These are phyloP conservation scores for Picea mariana DNA, from an alignment of 83 land plant species.

Conservation along the genomic window DNA sequence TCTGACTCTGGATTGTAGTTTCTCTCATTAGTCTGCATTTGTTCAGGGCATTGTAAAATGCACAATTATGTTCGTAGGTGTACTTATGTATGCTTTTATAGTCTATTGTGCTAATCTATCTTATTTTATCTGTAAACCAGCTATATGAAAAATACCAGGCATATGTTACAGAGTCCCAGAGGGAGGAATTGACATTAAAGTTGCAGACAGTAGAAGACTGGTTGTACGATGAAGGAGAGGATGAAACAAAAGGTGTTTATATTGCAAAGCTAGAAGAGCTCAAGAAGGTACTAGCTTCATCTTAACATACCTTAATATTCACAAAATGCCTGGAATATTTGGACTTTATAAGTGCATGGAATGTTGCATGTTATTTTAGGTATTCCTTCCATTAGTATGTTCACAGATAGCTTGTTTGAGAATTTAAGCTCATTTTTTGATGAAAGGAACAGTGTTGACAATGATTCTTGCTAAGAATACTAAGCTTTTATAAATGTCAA, in stretches of 20 bases:
- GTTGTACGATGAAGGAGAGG: constrained; percentile 97
- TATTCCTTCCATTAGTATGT: neutral
- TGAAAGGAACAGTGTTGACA: too few species aligned
- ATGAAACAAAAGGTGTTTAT: constrained; percentile 84
- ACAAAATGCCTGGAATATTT: neutral
- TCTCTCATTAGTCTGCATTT: too few species aligned
- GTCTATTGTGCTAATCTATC: too few species aligned
- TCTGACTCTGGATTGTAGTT: too few species aligned
- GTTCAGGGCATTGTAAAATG: too few species aligned
- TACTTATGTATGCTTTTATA: too few species aligned
- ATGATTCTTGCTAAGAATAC: too few species aligned
- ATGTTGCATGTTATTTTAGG: neutral
- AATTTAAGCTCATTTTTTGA: too few species aligned
- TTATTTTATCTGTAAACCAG: constrained; percentile 30
- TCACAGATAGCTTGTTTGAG: too few species aligned
- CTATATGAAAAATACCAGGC: constrained; percentile 75
- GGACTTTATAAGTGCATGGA: neutral
- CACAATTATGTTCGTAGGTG: too few species aligned
- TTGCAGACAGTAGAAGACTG: constrained; percentile 89
- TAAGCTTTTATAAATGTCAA: neutral
- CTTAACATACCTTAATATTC: neutral
- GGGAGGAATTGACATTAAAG: constrained; percentile 58
- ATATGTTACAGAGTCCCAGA: constrained; percentile 74
- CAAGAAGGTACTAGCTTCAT: constrained; percentile 53
- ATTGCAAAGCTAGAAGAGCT: constrained; percentile 71